Percentiles rank a stretch among this genome's conserved stretches.
phyloP scores from a whole-genome alignment of 257 asterid genomes.

The Paraleonurus japonicus region DNA sequence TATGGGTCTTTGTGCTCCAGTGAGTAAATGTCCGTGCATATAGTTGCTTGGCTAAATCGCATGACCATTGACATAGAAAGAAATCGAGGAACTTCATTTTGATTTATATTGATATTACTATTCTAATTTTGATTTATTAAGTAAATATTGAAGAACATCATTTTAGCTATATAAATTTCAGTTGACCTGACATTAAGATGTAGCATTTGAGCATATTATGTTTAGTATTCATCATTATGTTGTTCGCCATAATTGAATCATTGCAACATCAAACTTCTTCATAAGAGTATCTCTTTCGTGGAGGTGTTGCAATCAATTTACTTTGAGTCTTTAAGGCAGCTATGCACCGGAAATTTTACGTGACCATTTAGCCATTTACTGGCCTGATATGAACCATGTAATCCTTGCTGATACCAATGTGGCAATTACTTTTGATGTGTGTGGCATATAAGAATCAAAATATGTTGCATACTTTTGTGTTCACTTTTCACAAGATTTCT shows the following conservation, averaged over 20 bases:
- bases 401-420: too few relatives aligned
- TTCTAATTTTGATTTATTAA: too few relatives aligned
- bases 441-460: conserved; percentile 17
- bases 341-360: not conserved
- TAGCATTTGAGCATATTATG: not conserved
- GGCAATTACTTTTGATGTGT: conserved; percentile 1
- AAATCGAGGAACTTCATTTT: too few relatives aligned
- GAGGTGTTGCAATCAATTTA: not conserved
- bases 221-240: not conserved
- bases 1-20: too few relatives aligned
- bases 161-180: not conserved
- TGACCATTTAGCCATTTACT: not conserved
- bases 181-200: not conserved
- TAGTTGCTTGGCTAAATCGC: too few relatives aligned
- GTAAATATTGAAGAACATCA: conserved; percentile 2
- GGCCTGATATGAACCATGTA: not conserved
- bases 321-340: not conserved
- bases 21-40: too few relatives aligned
- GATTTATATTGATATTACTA: too few relatives aligned
- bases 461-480: conserved; percentile 9
- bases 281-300: not conserved
- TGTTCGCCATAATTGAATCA: not conserved
- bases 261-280: not conserved
- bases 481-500: conserved; percentile 21
- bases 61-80: too few relatives aligned